Percentiles rank a stretch among this genome's conserved stretches.
Evolutionary conservation across 805 yeast genomes (phyloP).

Genomic region (Wickerhamiella sorbophila): DNA sequence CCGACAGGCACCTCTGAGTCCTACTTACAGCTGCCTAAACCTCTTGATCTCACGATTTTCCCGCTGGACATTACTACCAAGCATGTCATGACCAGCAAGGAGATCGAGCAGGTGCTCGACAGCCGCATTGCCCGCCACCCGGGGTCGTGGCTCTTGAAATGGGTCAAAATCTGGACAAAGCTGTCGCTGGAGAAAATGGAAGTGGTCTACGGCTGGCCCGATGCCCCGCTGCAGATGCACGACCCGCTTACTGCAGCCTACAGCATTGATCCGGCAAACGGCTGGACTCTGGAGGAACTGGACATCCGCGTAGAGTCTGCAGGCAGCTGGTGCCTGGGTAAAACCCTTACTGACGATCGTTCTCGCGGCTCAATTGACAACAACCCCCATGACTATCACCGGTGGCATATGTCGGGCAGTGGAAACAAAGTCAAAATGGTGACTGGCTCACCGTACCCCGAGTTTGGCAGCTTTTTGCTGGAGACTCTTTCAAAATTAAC

Average conservation of each 20-base stretch:
- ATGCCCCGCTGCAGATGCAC: conserved; percentile 21
- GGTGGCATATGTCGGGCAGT: conserved; percentile 17
- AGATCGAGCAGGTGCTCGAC: conserved; percentile 14
- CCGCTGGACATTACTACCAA: conserved; percentile 28
- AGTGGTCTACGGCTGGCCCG: conserved; percentile 13
- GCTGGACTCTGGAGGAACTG: conserved; percentile 14
- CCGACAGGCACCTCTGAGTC: conserved; percentile 19
- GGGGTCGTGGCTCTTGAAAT: conserved; percentile 23
- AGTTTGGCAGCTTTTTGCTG: neutral
- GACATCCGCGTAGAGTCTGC: conserved; percentile 28
- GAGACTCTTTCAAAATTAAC: conserved; percentile 9
- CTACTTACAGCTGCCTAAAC: conserved; percentile 10
- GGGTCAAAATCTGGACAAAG: conserved; percentile 26
- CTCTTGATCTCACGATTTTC: conserved; percentile 23
- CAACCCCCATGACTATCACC: conserved; percentile 16
- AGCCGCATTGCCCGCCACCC: conserved; percentile 6
- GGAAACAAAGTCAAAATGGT: conserved; percentile 17
- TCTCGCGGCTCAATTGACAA: conserved; percentile 17
- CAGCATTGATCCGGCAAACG: conserved; percentile 15
- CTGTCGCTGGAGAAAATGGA: conserved; percentile 15
- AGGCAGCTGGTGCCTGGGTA: conserved; percentile 29
- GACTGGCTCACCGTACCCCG: conserved; percentile 11
- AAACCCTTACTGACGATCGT: conserved; percentile 26
- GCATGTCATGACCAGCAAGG: conserved; percentile 19
- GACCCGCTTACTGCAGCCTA: conserved; percentile 30